Base-by-base conservation (phyloP, 768 basidiomycete genomes). In the Auricularia heimuer region DNA sequence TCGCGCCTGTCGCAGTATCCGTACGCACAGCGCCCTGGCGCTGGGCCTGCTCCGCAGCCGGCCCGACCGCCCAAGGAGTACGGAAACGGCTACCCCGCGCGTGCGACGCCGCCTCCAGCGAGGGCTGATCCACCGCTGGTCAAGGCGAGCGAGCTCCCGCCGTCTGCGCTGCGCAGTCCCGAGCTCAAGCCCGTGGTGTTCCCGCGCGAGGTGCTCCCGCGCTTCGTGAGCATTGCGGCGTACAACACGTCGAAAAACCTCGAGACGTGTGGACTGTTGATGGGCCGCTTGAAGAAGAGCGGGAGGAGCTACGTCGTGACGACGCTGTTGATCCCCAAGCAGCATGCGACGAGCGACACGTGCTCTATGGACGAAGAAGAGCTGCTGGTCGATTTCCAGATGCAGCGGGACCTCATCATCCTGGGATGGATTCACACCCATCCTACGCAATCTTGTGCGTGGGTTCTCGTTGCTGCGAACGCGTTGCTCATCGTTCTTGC, bases 341-440 rank as follows among this genome's bases (percentile, higher is more conserved):
- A 96, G 71, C 87, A 85, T 65, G 87, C 90, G 66, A 92, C 92
- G 67, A 85, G 87, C 65, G 92, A 96, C 76, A 92, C 92, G n/a
- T 96, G 94, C 74, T 86, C 87, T 37, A 95, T 94, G 89, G 87
- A 92, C 63, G 87, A 89, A 71, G 94, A 95, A 70, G 93, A 95
- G 72, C 77, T 92, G 58, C 90, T 94, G 6, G 76, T 94, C 75
- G 83, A 85, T 69, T 92, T 95, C 72, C 92, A 91, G 68, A 90
- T 93, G 71, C 85, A 87, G 71, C 78, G 89, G 67, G 84, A 82
- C 68, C 74, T 95, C 70, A 87, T 95, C 62, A 94, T 93, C 6
- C 82, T 96, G 60, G 94, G 94, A 66, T 97, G 94, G 94, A 95
- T 95, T 69, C 93, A 94, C 75, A 94, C 92, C 0, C 93, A 95